These are phyloP conservation scores for Sporothrix curviconia DNA, from an alignment of 2,329 filamentous ascomycete species.

Conservation along the genomic window DNA sequence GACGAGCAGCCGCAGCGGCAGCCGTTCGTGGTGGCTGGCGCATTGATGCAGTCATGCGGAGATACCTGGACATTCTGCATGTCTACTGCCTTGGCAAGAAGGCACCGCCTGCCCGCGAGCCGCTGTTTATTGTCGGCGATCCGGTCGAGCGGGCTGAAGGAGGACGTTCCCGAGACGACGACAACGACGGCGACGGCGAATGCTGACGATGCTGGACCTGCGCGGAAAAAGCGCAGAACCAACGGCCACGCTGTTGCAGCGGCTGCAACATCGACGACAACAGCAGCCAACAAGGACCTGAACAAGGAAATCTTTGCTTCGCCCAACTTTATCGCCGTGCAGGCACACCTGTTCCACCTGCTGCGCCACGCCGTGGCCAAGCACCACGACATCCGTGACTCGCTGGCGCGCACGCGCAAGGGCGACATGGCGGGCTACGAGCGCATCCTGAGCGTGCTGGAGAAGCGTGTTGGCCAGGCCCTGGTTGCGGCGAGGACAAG, in stretches of 20 bases:
- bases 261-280: too few relatives aligned
- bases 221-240: too few relatives aligned
- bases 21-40: slow-evolving; percentile 72
- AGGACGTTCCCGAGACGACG: slow-evolving; percentile 28
- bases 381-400: slow-evolving; percentile 79
- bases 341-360: slow-evolving; percentile 89
- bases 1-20: slow-evolving; percentile 62
- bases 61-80: slow-evolving; percentile 88
- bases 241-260: too few relatives aligned
- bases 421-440: slow-evolving; percentile 75
- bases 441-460: slow-evolving; percentile 66
- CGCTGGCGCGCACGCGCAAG: slow-evolving; percentile 61
- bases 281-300: slow-evolving; percentile 44
- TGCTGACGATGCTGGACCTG: neutral
- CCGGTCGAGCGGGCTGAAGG: slow-evolving; percentile 24
- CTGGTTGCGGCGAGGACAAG: slow-evolving; percentile 68
- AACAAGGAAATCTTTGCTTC: slow-evolving; percentile 21
- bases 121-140: slow-evolving; percentile 65
- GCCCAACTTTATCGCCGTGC: slow-evolving; percentile 71
- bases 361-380: slow-evolving; percentile 72
- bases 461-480: slow-evolving; percentile 65
- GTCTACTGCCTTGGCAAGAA: slow-evolving; percentile 61
- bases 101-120: slow-evolving; percentile 59
- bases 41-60: slow-evolving; percentile 77
- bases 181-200: slow-evolving; percentile 31